phyloP scores from a whole-genome alignment of 177 flowering plant species.

The Vitis hybrid region DNA sequence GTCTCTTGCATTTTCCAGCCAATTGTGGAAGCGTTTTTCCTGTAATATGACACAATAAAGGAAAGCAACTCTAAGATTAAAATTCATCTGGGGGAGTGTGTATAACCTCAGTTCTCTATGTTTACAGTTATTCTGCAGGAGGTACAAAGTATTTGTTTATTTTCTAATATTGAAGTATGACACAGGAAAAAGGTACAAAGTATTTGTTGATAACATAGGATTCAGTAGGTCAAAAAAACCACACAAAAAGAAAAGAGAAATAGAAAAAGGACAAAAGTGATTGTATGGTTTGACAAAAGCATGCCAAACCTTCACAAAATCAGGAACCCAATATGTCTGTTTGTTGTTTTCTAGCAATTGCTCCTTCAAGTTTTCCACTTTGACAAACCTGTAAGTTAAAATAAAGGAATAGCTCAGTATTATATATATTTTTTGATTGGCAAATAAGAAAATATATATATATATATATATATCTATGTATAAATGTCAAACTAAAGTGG shows the following conservation, averaged over 20 bases:
- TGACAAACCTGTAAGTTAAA: slow-evolving; percentile 66
- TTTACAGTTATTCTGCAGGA: not conserved
- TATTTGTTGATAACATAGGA: not conserved
- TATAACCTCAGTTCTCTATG: too few species aligned
- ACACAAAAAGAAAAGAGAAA: not conserved
- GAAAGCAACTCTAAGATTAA: not conserved
- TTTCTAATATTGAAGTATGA: too few species aligned
- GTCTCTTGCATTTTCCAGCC: slow-evolving; percentile 99
- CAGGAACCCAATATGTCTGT: slow-evolving; percentile 97
- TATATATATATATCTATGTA: too few species aligned
- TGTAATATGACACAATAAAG: slow-evolving; percentile 21
- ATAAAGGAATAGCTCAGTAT: not conserved
- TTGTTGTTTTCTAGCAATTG: slow-evolving; percentile 81
- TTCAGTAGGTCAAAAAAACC: not conserved
- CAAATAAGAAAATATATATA: too few species aligned
- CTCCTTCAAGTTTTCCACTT: slow-evolving; percentile 78
- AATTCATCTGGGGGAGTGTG: too few species aligned
- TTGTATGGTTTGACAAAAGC: not conserved
- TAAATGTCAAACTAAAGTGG: too few species aligned
- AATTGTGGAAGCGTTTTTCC: slow-evolving; percentile 98
- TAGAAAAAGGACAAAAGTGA: not conserved
- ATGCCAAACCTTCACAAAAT: slow-evolving; percentile 84
- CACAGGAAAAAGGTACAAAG: not conserved
- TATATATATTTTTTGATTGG: too few species aligned
- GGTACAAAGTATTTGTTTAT: not conserved